Conservation (phyloP, 1,284 basidiomycete species). For the Marasmius tenuissimus region DNA sequence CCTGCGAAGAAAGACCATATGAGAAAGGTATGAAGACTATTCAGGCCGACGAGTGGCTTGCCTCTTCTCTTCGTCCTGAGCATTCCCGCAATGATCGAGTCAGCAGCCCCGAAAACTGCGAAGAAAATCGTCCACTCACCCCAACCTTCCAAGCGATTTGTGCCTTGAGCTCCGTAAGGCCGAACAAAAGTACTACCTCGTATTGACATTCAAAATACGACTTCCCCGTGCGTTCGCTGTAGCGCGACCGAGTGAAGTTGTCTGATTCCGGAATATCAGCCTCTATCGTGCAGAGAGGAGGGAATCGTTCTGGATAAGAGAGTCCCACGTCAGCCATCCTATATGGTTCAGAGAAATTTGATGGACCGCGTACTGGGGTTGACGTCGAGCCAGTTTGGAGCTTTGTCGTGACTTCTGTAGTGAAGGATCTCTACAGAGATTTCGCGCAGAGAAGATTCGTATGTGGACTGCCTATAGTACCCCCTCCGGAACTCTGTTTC, state of each 20-base stretch:
- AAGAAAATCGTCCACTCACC: neutral
- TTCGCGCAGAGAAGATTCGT: neutral
- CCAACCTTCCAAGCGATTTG: constrained; percentile 11
- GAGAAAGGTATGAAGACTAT: too few relatives aligned
- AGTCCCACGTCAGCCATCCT: neutral
- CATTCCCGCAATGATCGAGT: too few relatives aligned
- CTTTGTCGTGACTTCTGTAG: neutral
- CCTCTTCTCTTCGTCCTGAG: neutral
- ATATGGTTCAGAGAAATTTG: neutral
- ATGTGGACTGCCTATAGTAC: neutral
- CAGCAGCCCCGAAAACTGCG: neutral
- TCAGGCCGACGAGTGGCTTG: too few relatives aligned
- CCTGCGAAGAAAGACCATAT: neutral
- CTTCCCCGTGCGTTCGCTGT: neutral
- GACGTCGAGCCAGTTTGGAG: neutral
- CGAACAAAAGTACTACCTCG: constrained; percentile 10
- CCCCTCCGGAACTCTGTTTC: constrained; percentile 6
- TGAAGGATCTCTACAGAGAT: constrained; percentile 2
- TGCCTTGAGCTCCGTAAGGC: constrained; percentile 14
- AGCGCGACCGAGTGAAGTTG: neutral
- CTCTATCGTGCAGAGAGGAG: constrained; percentile 2
- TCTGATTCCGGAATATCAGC: constrained; percentile 5
- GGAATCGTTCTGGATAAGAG: constrained; percentile 1
- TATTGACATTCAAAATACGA: constrained; percentile 5
- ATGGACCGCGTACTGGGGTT: constrained; percentile 2